These are phyloP conservation scores for Pittosporum tobira DNA, from an alignment of 129 eudicot genomes.

Conservation along the genomic window DNA sequence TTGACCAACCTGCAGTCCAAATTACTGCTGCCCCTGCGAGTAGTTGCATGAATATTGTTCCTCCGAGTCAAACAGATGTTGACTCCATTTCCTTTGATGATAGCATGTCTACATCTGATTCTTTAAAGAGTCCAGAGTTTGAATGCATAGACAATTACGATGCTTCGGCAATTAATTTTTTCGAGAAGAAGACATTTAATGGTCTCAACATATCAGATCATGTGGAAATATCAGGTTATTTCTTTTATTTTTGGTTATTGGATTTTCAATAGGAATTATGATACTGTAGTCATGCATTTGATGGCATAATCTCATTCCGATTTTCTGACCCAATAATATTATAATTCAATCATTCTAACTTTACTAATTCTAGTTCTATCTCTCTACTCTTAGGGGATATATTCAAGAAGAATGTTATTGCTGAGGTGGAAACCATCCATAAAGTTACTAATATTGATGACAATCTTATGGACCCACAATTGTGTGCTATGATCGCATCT, in stretches of 20 bases:
- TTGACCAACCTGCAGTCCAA: neutral
- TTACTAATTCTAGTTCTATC: neutral
- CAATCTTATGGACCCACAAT: slow-evolving; percentile 66
- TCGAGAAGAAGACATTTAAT: slow-evolving; percentile 1
- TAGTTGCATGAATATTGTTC: neutral
- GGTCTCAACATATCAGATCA: slow-evolving; percentile 4
- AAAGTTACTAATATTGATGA: slow-evolving; percentile 58
- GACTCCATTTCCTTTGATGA: neutral
- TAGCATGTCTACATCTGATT: slow-evolving; percentile 4
- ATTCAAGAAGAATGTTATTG: slow-evolving; percentile 67
- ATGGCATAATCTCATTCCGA: too few species aligned
- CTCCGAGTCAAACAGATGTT: neutral
- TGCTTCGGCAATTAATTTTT: neutral
- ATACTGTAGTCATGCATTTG: too few species aligned
- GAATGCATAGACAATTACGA: slow-evolving; percentile 7
- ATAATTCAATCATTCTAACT: too few species aligned
- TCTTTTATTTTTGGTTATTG: neutral
- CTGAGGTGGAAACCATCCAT: slow-evolving; percentile 31
- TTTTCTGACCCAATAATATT: neutral
- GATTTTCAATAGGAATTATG: neutral
- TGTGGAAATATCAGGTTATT: neutral
- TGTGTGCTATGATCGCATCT: slow-evolving; percentile 87
- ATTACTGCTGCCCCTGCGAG: neutral
- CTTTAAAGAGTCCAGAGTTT: slow-evolving; percentile 5
- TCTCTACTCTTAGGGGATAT: slow-evolving; percentile 23